Evolutionary conservation across 2,329 filamentous ascomycete genomes (phyloP), one percentile per base, ranked within the genome.

Genomic region (Fusarium nygamai): DNA sequence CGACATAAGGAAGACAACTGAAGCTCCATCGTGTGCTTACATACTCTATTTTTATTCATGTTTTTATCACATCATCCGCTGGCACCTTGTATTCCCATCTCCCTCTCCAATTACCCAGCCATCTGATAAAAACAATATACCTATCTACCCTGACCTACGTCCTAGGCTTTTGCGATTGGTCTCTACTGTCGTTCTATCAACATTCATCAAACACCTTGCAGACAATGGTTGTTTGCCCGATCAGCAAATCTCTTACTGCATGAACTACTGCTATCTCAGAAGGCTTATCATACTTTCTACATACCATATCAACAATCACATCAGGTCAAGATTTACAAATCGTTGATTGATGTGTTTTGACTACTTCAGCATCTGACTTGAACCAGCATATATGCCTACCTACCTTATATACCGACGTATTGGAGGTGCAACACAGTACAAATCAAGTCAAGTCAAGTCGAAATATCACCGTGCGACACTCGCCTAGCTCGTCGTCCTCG

Each of bases 291-390:
- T 53, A 48, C 29, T 41, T 41, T 34, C 19, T 54, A 31, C 24
- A 24, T 46, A 33, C 60, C 39, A 46, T 14, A 50, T 48, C n/a
- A 44, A 44, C 48, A 46, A 53, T 39, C 61, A 46, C 51, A 39
- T 47, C 46, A 48, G 54, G 46, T 61, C 41, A 48, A 54, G 27
- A 53, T 44, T 46, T 43, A 39, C 41, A 53, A 50, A 38, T 56
- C 33, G 17, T 51, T 64, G 47, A 59, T 41, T 68, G 47, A 59
- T 46, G 44, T 67, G 29, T 56, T 36, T 54, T 53, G 50, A 47
- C 58, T 17, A n/a, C 22, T 22, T n/a, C n/a, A n/a, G 27, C 24
- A 14, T 54, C 39, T 58, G n/a, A 13, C 19, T 59, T 33, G 31
- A 33, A 5, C 27, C 24, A 47, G 29, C 41, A 34, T 43, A 48